Evolutionary conservation across 2,329 filamentous ascomycete genomes (phyloP).

Genomic region (Ramularia endophylla): DNA sequence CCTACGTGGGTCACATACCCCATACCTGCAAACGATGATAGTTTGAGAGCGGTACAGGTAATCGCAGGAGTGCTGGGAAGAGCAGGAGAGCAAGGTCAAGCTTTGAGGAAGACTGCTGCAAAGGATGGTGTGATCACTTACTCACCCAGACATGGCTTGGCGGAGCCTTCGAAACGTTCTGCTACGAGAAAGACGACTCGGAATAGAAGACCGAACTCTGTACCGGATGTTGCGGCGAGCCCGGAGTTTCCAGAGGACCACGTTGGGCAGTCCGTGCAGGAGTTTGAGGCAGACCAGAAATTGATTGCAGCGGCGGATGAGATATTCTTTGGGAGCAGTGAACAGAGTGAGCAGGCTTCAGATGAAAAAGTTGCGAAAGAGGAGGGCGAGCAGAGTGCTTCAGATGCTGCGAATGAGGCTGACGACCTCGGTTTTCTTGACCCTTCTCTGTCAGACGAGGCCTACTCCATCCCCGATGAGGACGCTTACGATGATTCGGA

Average conservation of each 20-base stretch:
- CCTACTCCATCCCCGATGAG: conserved; percentile 2
- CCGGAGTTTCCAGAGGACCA: no score
- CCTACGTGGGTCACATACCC: conserved; percentile 93
- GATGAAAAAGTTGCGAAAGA: not conserved
- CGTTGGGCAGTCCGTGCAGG: no score
- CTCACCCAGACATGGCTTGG: conserved; percentile 30
- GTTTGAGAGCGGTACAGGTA: conserved; percentile 72
- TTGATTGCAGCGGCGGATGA: no score
- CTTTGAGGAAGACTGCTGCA: conserved; percentile 59
- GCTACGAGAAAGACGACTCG: conserved; percentile 11
- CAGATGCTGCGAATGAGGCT: not conserved
- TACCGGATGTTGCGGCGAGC: no score
- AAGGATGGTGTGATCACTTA: conserved; percentile 58
- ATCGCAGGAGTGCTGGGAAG: conserved; percentile 80
- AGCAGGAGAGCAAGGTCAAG: conserved; percentile 73
- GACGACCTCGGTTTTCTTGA: conserved; percentile 9
- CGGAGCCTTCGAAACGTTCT: conserved; percentile 15
- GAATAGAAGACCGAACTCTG: conserved; percentile 3
- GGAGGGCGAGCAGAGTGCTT: not conserved
- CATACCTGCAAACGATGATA: conserved; percentile 96
- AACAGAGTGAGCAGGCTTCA: no score
- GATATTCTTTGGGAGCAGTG: no score
- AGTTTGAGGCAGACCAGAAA: no score
- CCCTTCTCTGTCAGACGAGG: conserved; percentile 11
- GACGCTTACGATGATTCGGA: not conserved